Base-by-base conservation (phyloP, 192 early-diverging fungal species). In the Cetraspora pellucida region DNA sequence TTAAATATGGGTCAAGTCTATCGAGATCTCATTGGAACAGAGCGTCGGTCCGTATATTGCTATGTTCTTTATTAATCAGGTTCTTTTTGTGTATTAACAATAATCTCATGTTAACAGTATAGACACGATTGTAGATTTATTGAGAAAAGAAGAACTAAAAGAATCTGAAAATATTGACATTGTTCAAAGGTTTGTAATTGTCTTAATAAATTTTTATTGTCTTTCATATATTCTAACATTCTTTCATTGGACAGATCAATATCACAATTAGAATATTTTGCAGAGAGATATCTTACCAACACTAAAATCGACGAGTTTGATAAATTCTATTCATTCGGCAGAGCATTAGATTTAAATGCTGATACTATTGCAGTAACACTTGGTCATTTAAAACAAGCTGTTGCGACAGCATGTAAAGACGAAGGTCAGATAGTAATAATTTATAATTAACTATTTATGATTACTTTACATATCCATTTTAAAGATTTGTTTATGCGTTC, bases 121-220 rank as follows among this genome's bases (percentile, higher is more conserved):
- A 59, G 90, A 94, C 72, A 84, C 81, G 0, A 87, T 94, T 71
- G 84, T 97, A 9, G 92, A 93, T 47, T 77, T 91, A 16, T 61
- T 97, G 72, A 91, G 93, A 72, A 89, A 88, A 63, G 93, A 96
- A 66, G 94, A 94, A 68, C 79, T 93, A 54, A 86, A 89, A 47
- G 90, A 92, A 27, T 72, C 83, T 2, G 89, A 90, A n/a, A 85
- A 88, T 44, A 77, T 95, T 59, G 81, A 83, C 23, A 93, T 94
- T 69, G 55, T 95, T 64, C 89, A 91, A 47, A 84, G 89, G 68
- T 84, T 63, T 45, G 16, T 63, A 27, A 73, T 57, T 54, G 19
- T 54, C 50, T 54, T 13, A 19, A 3, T 54, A 54, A n/a, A 54
- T 19, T 54, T 2, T 54, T n/a, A 54, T 54, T 14, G 19, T 19